Evolutionary conservation across 2,329 filamentous ascomycete genomes (phyloP).

Genomic region (Trichoderma simmonsii): DNA sequence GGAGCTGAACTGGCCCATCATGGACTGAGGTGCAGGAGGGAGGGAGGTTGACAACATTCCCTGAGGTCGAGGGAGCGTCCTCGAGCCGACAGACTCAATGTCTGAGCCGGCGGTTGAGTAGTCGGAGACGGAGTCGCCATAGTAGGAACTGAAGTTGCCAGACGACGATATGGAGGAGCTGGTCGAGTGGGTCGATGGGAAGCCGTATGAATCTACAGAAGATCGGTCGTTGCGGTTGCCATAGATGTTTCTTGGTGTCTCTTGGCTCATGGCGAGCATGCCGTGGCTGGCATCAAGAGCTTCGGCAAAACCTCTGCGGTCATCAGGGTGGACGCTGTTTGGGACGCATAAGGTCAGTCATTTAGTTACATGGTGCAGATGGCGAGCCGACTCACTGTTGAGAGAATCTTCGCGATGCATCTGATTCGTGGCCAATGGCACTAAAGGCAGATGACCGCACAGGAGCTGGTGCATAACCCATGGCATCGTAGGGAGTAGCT

Average conservation of each 20-base stretch:
- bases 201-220: conserved; percentile 85
- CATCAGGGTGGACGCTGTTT: conserved; percentile 43
- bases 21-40: conserved; percentile 85
- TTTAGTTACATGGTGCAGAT: background rate
- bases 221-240: conserved; percentile 65
- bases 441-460: conserved; percentile 50
- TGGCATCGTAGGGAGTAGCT: conserved; percentile 68
- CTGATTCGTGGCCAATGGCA: conserved; percentile 55
- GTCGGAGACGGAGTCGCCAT: conserved; percentile 84
- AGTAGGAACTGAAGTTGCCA: conserved; percentile 78
- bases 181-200: conserved; percentile 78
- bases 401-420: conserved; percentile 66
- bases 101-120: conserved; percentile 89
- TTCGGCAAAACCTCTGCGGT: conserved; percentile 74
- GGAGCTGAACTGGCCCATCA: conserved; percentile 99
- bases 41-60: conserved; percentile 58
- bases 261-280: conserved; percentile 94
- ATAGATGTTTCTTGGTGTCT: conserved; percentile 88
- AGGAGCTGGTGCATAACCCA: conserved; percentile 70
- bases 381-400: conserved; percentile 67
- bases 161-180: conserved; percentile 90
- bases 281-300: conserved; percentile 89
- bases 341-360: background rate
- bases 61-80: conserved; percentile 78
- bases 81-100: conserved; percentile 73